phyloP scores from a whole-genome alignment of 345 rosid genomes.

The Salix dunnii region DNA sequence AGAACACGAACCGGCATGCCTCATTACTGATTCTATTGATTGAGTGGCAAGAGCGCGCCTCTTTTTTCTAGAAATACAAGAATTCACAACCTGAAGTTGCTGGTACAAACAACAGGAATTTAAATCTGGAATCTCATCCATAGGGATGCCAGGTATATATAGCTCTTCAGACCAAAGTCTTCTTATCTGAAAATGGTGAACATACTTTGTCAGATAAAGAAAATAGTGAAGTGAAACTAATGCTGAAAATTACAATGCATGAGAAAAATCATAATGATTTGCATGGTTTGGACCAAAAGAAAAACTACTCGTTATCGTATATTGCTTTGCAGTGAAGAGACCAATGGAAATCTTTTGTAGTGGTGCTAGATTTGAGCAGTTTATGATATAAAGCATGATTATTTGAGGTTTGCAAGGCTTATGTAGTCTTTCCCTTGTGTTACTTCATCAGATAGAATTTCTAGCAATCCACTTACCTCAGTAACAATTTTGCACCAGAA shows the following conservation, averaged over 20 bases:
- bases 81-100: slow-evolving; percentile 84
- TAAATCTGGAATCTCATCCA: slow-evolving; percentile 70
- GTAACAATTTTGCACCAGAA: slow-evolving; percentile 79
- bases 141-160: slow-evolving; percentile 74
- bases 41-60: slow-evolving; percentile 51
- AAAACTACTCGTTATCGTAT: not conserved
- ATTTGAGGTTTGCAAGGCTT: too few relatives aligned
- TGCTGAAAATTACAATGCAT: not conserved
- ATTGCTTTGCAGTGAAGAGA: too few relatives aligned
- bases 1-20: slow-evolving; percentile 41
- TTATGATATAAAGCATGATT: too few relatives aligned
- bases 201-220: slow-evolving; percentile 19
- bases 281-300: not conserved
- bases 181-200: slow-evolving; percentile 53
- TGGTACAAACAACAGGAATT: slow-evolving; percentile 81
- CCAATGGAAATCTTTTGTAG: too few relatives aligned
- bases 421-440: not conserved
- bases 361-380: too few relatives aligned
- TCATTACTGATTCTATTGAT: slow-evolving; percentile 66
- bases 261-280: not conserved
- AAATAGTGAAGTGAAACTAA: not conserved
- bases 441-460: slow-evolving; percentile 12
- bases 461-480: slow-evolving; percentile 56
- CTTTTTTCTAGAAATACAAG: slow-evolving; percentile 81
- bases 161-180: slow-evolving; percentile 76